Percentiles rank a stretch among this genome's conserved stretches.
Evolutionary conservation across 2,329 filamentous ascomycete species (phyloP).

Genomic region (Thelonectria rubi): DNA sequence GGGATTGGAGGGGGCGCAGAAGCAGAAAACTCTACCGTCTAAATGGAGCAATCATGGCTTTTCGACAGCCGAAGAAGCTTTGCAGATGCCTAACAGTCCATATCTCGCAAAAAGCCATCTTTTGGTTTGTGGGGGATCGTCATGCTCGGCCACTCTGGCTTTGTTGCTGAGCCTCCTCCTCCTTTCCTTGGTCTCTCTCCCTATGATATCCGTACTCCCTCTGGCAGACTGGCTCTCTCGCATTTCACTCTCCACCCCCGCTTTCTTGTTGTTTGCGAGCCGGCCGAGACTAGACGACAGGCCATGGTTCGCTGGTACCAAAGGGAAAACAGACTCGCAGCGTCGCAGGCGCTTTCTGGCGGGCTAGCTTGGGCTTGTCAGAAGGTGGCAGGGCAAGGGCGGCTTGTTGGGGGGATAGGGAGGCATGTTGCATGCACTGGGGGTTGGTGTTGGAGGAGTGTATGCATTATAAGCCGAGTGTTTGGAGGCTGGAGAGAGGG

Average conservation of each 20-base stretch:
- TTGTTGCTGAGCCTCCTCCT: not conserved
- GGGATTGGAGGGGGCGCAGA: too few species aligned
- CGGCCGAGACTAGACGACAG: slow-evolving; percentile 4
- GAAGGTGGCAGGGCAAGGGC: slow-evolving; percentile 1
- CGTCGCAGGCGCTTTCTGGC: slow-evolving; percentile 23
- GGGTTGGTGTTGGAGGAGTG: slow-evolving; percentile 1
- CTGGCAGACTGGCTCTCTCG: too few species aligned
- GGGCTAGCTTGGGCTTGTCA: slow-evolving; percentile 4
- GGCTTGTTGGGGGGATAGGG: not conserved
- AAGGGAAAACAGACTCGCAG: not conserved
- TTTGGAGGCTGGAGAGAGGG: too few species aligned
- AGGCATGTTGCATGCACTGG: slow-evolving; percentile 11
- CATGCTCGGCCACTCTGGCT: slow-evolving; percentile 1
- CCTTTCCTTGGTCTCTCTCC: too few species aligned
- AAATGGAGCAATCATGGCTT: too few species aligned
- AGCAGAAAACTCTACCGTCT: too few species aligned
- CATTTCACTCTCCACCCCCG: slow-evolving; percentile 9
- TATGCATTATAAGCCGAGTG: too few species aligned
- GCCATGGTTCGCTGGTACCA: not conserved
- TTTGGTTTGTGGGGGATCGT: slow-evolving; percentile 6
- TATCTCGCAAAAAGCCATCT: not conserved
- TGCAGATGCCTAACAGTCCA: too few species aligned
- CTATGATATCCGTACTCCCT: too few species aligned
- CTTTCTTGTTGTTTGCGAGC: slow-evolving; percentile 1
- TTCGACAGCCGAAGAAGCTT: too few species aligned